A percentile compares a stretch with the other conserved stretches of the same genome.
phyloP scores from a whole-genome alignment of 164 flowering plant species.

The Hamamelis virginiana region DNA sequence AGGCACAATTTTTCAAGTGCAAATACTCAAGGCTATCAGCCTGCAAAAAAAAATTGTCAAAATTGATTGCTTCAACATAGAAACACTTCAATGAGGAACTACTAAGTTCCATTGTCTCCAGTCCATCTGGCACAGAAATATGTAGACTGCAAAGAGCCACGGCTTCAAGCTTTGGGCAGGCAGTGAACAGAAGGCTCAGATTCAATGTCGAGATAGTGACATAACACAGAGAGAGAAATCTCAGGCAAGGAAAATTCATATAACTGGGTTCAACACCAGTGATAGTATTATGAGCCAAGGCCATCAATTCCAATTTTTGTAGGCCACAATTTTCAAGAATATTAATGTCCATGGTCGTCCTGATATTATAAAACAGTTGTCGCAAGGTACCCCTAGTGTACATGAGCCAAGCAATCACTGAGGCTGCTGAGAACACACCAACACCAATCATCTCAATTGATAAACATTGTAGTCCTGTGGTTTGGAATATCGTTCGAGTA shows the following conservation, averaged over 20 bases:
- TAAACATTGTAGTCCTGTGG: slow-evolving; percentile 60
- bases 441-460: slow-evolving; percentile 74
- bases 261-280: slow-evolving; percentile 80
- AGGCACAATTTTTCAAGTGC: slow-evolving; percentile 75
- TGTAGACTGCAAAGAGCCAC: slow-evolving; percentile 70
- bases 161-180: slow-evolving; percentile 72
- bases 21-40: slow-evolving; percentile 73
- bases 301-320: slow-evolving; percentile 66
- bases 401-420: slow-evolving; percentile 97
- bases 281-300: slow-evolving; percentile 67
- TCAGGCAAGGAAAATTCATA: slow-evolving; percentile 75
- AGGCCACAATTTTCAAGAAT: slow-evolving; percentile 84
- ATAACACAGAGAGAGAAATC: slow-evolving; percentile 58
- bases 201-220: slow-evolving; percentile 85
- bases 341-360: slow-evolving; percentile 65
- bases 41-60: slow-evolving; percentile 82
- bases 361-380: slow-evolving; percentile 58
- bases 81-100: slow-evolving; percentile 64
- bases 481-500: slow-evolving; percentile 84
- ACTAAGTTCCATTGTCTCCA: slow-evolving; percentile 63
- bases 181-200: slow-evolving; percentile 69
- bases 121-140: slow-evolving; percentile 83
- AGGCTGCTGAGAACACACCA: slow-evolving; percentile 81
- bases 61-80: slow-evolving; percentile 69
- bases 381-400: slow-evolving; percentile 79